These are phyloP conservation scores for Talaromyces pinophilus DNA, from an alignment of 2,329 filamentous ascomycete genomes.

Conservation along the genomic window DNA sequence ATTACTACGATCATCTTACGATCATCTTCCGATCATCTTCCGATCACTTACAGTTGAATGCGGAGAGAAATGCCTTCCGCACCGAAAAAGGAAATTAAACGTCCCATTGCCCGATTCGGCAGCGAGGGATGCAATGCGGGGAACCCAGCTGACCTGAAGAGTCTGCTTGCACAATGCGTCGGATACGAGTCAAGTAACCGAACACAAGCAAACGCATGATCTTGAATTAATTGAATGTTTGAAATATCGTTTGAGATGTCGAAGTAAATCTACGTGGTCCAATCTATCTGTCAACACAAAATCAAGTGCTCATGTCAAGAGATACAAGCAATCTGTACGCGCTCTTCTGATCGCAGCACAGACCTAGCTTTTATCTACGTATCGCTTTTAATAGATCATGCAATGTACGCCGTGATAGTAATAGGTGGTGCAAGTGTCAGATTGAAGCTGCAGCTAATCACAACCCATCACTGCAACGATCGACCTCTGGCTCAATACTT, in stretches of 20 bases:
- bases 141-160: conserved; percentile 13
- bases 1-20: background rate
- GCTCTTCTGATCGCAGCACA: conserved; percentile 8
- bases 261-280: background rate
- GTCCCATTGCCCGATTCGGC: conserved; percentile 6
- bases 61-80: background rate
- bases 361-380: background rate
- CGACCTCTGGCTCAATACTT: background rate
- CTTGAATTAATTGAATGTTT: background rate
- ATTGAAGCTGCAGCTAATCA: conserved; percentile 9
- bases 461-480: conserved; percentile 12
- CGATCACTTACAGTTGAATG: background rate
- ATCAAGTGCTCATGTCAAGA: conserved; percentile 7
- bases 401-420: background rate
- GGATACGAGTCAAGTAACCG: conserved; percentile 4
- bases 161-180: conserved; percentile 2
- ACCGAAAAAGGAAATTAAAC: background rate
- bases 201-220: background rate
- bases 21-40: background rate
- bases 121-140: conserved; percentile 9
- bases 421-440: conserved; percentile 2
- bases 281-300: background rate
- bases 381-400: background rate
- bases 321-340: conserved; percentile 5
- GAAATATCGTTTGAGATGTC: background rate